Evolutionary conservation across 2,329 filamentous ascomycete genomes (phyloP), one percentile per base, ranked within the genome.

Genomic region (Keithomyces neogunnii): DNA sequence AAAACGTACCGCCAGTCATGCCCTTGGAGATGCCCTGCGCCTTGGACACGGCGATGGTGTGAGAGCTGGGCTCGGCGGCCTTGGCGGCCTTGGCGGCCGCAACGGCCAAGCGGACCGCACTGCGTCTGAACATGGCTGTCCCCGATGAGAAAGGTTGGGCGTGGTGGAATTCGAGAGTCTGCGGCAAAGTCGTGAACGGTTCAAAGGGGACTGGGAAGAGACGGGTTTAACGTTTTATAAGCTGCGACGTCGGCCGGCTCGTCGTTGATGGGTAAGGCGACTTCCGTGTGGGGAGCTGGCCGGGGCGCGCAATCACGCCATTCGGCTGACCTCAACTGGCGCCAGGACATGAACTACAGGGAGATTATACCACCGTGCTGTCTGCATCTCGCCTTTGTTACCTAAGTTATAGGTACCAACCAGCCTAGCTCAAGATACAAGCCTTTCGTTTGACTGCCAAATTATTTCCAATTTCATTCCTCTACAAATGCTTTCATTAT

Each of bases 1-100:
- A 46, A 42, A 55, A 55, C 71, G 55, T 78, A 93, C 89, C 90
- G 74, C 88, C 89, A 50, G 89, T 84, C 59, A 96, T 77, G 45
- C 89, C 85, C 65, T 85, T 80, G 47, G 88, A 84, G 53, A 89
- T 72, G 51, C 88, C 86, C 68, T 96, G 90, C 32, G 88, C 88
- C 64, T 82, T 82, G 42, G 89, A 89, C 53, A 96, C 83, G 56
- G 78, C 78, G 55, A 92, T 74, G 31, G 83, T 83, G 63, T 88
- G 82, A 45, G 79, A 63, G 67, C 74, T 73, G 39, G 77, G 75
- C 51, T 67, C 67, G 6, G 68, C 67, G 48, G 70, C 67, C 54
- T 71, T 72, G 6, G 68, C 67, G 48, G 70, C 67, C 54, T 71
- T 72, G 53, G 71, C 71, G 57, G 72, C 69, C 53, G 81, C 78